Percentiles rank a stretch among this genome's conserved stretches.
Evolutionary conservation across 2,329 filamentous ascomycete genomes (phyloP).

Genomic region (Geosmithia putterillii): DNA sequence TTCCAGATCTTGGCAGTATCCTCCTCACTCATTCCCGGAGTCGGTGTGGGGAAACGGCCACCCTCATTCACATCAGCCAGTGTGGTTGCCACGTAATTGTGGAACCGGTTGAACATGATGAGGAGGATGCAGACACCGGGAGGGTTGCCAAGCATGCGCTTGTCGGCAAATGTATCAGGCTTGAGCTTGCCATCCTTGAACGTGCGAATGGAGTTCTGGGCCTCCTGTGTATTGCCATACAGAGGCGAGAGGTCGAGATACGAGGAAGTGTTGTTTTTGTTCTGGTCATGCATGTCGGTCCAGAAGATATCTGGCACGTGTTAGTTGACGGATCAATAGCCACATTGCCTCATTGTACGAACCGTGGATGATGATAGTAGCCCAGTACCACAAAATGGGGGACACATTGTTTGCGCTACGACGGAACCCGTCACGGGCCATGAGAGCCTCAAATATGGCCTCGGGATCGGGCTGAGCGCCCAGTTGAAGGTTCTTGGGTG

Average conservation of each 20-base stretch:
- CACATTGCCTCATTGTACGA: constrained; percentile 5
- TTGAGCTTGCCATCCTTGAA: constrained; percentile 62
- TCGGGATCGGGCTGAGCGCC: constrained; percentile 56
- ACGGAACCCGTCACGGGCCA: constrained; percentile 36
- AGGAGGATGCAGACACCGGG: constrained; percentile 60
- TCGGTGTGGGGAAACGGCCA: constrained; percentile 60
- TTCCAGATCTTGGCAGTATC: constrained; percentile 40
- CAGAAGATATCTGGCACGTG: constrained; percentile 48
- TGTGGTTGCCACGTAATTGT: constrained; percentile 74
- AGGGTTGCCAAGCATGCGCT: constrained; percentile 57
- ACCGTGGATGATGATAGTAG: constrained; percentile 62
- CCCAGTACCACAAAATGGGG: constrained; percentile 61
- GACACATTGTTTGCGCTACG: constrained; percentile 62
- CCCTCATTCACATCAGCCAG: constrained; percentile 79
- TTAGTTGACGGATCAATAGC: not conserved
- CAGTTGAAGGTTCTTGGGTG: constrained; percentile 44
- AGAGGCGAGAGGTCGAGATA: constrained; percentile 62
- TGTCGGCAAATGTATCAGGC: constrained; percentile 60
- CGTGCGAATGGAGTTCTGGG: constrained; percentile 55
- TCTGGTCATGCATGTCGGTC: constrained; percentile 49
- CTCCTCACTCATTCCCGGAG: constrained; percentile 33
- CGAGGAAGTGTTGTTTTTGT: constrained; percentile 53
- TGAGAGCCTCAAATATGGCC: constrained; percentile 49
- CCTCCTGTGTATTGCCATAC: constrained; percentile 56
- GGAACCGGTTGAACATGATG: constrained; percentile 74